These are phyloP conservation scores for Leccinum solheimii DNA, from an alignment of 1,284 basidiomycete species.

Conservation along the genomic window DNA sequence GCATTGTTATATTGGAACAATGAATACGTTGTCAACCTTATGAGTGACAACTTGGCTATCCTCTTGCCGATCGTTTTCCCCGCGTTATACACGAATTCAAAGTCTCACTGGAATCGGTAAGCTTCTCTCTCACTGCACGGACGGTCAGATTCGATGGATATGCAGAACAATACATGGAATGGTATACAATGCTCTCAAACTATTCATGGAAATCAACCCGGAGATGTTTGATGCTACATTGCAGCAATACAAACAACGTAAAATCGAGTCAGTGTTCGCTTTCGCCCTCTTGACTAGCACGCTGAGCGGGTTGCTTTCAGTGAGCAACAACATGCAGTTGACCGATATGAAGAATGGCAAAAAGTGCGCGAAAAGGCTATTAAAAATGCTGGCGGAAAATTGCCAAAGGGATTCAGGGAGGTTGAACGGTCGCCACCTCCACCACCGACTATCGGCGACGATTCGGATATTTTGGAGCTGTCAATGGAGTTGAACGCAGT, in stretches of 20 bases:
- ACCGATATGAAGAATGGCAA: constrained; percentile 84
- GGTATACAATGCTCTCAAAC: constrained; percentile 97
- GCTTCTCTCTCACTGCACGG: constrained; percentile 31
- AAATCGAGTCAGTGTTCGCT: constrained; percentile 65
- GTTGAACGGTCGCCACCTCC: constrained; percentile 69
- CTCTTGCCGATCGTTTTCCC: constrained; percentile 98
- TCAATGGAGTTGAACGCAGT: constrained; percentile 86
- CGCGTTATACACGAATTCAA: constrained; percentile 96
- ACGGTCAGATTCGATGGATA: constrained; percentile 14
- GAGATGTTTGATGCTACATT: constrained; percentile 94
- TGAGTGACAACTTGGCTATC: constrained; percentile 92
- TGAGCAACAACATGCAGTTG: constrained; percentile 79
- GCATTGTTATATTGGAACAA: constrained; percentile 98
- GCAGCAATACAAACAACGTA: constrained; percentile 90
- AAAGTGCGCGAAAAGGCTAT: constrained; percentile 74
- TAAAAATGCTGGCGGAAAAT: constrained; percentile 65
- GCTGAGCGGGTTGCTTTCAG: constrained; percentile 42
- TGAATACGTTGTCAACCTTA: constrained; percentile 99
- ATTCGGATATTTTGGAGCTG: constrained; percentile 81
- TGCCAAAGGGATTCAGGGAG: constrained; percentile 66
- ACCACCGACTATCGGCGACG: constrained; percentile 76
- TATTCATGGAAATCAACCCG: constrained; percentile 99
- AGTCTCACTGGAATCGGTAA: constrained; percentile 97
- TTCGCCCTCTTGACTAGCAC: constrained; percentile 6
- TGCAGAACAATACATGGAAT: constrained; percentile 95